Conservation (phyloP, 2,329 filamentous ascomycete genomes). For the Aspergillus aculeatinus region DNA sequence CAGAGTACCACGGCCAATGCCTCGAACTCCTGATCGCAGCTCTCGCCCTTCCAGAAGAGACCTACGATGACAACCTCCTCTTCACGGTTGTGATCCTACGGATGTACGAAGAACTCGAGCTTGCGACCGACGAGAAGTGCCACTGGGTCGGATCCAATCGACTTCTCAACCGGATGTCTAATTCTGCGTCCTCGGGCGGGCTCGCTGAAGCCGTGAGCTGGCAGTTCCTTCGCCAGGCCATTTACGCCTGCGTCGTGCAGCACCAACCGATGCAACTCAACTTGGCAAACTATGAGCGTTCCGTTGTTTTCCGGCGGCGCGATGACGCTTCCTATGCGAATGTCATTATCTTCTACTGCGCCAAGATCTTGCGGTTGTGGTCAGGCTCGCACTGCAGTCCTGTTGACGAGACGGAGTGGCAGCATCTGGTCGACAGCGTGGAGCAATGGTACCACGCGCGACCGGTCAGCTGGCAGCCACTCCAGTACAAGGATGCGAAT, state of each 20-base stretch:
- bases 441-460: constrained; percentile 32
- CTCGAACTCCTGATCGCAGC: constrained; percentile 49
- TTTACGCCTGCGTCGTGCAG: constrained; percentile 41
- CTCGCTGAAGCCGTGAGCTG: constrained; percentile 44
- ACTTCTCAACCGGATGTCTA: constrained; percentile 40
- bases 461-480: constrained; percentile 34
- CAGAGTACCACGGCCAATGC: constrained; percentile 48
- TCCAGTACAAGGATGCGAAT: constrained; percentile 31
- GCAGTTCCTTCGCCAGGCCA: constrained; percentile 45
- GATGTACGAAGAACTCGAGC: constrained; percentile 49
- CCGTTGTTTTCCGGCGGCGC: constrained; percentile 36
- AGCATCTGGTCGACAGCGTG: constrained; percentile 25
- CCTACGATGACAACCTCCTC: constrained; percentile 49
- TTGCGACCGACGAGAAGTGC: constrained; percentile 33
- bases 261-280: constrained; percentile 39
- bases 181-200: constrained; percentile 41
- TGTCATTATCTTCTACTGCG: constrained; percentile 40
- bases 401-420: constrained; percentile 26
- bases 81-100: constrained; percentile 52
- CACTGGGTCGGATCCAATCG: constrained; percentile 42
- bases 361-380: constrained; percentile 36
- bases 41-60: constrained; percentile 43
- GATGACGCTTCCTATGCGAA: constrained; percentile 43
- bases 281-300: constrained; percentile 40
- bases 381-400: constrained; percentile 20